Percentiles rank a stretch among this genome's conserved stretches.
Evolutionary conservation across 176 grass and related monocot genomes (phyloP).

Genomic region (Eragrostis nindensis): DNA sequence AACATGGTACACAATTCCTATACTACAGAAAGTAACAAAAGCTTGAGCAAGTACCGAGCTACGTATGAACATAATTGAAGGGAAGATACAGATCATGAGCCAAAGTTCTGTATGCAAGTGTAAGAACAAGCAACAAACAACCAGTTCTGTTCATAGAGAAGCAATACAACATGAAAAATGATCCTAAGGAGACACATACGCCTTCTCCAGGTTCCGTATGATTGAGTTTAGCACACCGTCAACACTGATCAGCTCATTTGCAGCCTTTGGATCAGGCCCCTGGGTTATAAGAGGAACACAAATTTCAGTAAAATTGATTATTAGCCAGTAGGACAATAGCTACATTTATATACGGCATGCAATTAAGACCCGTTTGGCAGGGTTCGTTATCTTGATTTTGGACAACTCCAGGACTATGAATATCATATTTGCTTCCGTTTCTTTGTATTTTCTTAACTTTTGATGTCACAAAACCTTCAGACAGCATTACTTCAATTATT

Average conservation of each 20-base stretch:
- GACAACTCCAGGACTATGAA: not conserved
- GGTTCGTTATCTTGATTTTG: not conserved
- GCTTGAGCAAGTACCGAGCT: not conserved
- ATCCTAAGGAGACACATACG: constrained; percentile 67
- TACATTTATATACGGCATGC: not conserved
- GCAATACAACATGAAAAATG: constrained; percentile 25
- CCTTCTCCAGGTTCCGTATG: constrained; percentile 61
- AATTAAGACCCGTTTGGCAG: not conserved
- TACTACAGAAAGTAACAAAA: not conserved
- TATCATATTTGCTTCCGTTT: no score
- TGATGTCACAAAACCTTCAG: not conserved
- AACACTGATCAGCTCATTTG: constrained; percentile 70
- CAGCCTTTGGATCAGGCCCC: constrained; percentile 86
- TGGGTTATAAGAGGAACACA: constrained; percentile 47
- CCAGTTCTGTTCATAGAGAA: not conserved
- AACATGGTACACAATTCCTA: constrained; percentile 2
- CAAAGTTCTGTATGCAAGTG: constrained; percentile 4
- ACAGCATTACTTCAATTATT: not conserved
- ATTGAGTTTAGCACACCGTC: constrained; percentile 74
- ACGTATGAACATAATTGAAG: constrained; percentile 20
- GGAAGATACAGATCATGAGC: not conserved
- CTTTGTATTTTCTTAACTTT: not conserved
- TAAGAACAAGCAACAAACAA: not conserved
- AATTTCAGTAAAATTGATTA: constrained; percentile 25
- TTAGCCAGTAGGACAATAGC: not conserved